A percentile compares a stretch with the other conserved stretches of the same genome.
Conservation (phyloP, 139 green algal species). For the Chlamydomonas urium region DNA sequence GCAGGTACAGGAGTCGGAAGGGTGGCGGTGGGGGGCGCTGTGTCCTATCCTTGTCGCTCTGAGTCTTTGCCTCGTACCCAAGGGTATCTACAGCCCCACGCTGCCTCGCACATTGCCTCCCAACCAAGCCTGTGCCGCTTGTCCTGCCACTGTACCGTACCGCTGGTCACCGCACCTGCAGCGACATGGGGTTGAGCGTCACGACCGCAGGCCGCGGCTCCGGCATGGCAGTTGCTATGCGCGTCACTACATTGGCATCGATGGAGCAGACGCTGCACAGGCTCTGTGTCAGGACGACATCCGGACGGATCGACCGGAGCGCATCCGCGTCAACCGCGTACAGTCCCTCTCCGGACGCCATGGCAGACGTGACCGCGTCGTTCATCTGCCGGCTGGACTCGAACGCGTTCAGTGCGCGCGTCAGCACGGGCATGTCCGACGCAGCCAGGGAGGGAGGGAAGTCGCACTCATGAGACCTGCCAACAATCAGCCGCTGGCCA, state of each 20-base stretch:
- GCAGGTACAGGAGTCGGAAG: too few relatives aligned
- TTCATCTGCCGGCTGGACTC: slow-evolving; percentile 26
- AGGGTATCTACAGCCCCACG: too few relatives aligned
- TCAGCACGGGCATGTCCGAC: slow-evolving; percentile 15
- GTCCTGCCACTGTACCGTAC: too few relatives aligned
- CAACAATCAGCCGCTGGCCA: slow-evolving; percentile 25
- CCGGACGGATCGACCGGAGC: slow-evolving; percentile 36
- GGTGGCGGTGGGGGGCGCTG: too few relatives aligned
- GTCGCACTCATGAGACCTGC: slow-evolving; percentile 61
- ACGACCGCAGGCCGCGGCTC: slow-evolving; percentile 41
- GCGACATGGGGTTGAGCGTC: slow-evolving; percentile 68
- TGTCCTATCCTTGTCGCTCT: too few relatives aligned
- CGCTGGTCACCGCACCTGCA: too few relatives aligned
- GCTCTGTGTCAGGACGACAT: slow-evolving; percentile 66
- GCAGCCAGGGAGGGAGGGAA: slow-evolving; percentile 39
- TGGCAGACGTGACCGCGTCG: neutral
- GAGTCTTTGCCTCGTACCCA: too few relatives aligned
- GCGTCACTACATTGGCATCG: slow-evolving; percentile 52
- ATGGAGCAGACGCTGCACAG: slow-evolving; percentile 56
- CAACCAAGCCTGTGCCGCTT: too few relatives aligned
- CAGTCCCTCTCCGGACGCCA: slow-evolving; percentile 39
- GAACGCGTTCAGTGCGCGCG: slow-evolving; percentile 20
- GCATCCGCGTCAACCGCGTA: slow-evolving; percentile 42
- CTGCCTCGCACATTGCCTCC: too few relatives aligned
- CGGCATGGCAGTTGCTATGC: slow-evolving; percentile 25